Conservation (phyloP, 495 filamentous ascomycete genomes). For the Penicillium chermesinum region DNA sequence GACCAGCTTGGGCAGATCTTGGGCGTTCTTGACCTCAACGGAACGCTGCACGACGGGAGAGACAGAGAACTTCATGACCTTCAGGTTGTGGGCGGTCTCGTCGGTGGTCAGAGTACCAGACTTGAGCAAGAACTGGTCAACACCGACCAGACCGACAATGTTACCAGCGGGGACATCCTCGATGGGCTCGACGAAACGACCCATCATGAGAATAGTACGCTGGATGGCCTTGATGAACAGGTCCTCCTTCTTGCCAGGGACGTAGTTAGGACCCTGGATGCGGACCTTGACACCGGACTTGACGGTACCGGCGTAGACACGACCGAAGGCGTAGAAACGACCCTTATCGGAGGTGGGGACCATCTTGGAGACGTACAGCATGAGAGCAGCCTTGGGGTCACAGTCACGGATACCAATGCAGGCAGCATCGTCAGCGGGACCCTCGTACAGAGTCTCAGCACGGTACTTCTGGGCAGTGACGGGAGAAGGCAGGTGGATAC, state of each 20-base stretch:
- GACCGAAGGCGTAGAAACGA: conserved; percentile 99
- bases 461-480: conserved; percentile 97
- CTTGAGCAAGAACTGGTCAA: conserved; percentile 99
- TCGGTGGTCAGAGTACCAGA: conserved; percentile 97
- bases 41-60: conserved; percentile 98
- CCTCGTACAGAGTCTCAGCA: conserved; percentile 98
- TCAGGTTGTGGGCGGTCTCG: conserved; percentile 98
- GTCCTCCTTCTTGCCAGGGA: conserved; percentile 96
- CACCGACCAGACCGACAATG: conserved; percentile 97
- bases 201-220: conserved; percentile 99
- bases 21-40: conserved; percentile 99
- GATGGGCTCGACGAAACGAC: conserved; percentile 97
- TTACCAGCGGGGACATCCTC: conserved; percentile 99
- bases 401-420: conserved; percentile 97
- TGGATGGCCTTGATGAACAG: conserved; percentile 99
- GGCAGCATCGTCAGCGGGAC: conserved; percentile 84
- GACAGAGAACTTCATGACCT: conserved; percentile 99
- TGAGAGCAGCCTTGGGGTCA: conserved; percentile 94
- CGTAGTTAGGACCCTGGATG: conserved; percentile 99
- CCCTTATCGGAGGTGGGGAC: conserved; percentile 99
- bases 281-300: conserved; percentile 97
- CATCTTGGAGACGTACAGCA: conserved; percentile 99
- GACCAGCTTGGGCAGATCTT: conserved; percentile 98
- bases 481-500: conserved; percentile 96
- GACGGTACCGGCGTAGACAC: conserved; percentile 99